Conservation (phyloP, 2,329 filamentous ascomycete species). For the Corinectria fuckeliana region DNA sequence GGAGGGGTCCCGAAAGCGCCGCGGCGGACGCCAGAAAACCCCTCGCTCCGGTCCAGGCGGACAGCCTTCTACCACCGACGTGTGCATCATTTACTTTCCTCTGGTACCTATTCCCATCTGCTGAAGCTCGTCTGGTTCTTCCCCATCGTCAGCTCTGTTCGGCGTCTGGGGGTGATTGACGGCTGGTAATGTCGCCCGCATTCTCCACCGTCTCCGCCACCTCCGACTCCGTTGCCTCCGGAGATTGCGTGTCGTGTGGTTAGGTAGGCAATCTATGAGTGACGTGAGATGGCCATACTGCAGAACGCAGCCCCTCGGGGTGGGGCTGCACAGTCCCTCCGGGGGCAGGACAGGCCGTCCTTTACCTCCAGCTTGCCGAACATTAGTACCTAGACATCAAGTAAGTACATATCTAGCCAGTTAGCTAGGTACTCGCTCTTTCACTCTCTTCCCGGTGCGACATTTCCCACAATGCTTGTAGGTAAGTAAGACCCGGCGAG, state of each 20-base stretch:
- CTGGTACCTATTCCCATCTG: background rate
- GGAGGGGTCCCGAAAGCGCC: conserved; percentile 7
- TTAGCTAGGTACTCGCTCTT: no score
- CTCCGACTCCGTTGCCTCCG: conserved; percentile 9
- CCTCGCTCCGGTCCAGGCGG: background rate
- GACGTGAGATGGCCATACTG: conserved; percentile 9
- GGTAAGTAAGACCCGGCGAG: no score
- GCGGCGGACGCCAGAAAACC: background rate
- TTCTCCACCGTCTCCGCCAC: conserved; percentile 5
- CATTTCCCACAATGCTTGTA: no score
- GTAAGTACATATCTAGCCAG: no score
- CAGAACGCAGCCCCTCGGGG: background rate
- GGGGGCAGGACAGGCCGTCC: background rate
- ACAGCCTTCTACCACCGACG: background rate
- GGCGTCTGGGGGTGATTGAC: background rate
- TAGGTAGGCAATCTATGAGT: conserved; percentile 3
- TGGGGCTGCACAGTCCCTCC: background rate
- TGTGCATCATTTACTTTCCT: background rate
- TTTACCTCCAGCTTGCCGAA: background rate
- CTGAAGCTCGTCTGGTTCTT: background rate
- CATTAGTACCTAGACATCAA: background rate
- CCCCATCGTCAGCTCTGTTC: background rate
- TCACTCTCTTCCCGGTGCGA: no score
- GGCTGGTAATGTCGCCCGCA: background rate
- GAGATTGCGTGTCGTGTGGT: conserved; percentile 5